Evolutionary conservation across 495 filamentous ascomycete species (phyloP), one percentile per base, ranked within the genome.

Genomic region (Evernia prunastri): DNA sequence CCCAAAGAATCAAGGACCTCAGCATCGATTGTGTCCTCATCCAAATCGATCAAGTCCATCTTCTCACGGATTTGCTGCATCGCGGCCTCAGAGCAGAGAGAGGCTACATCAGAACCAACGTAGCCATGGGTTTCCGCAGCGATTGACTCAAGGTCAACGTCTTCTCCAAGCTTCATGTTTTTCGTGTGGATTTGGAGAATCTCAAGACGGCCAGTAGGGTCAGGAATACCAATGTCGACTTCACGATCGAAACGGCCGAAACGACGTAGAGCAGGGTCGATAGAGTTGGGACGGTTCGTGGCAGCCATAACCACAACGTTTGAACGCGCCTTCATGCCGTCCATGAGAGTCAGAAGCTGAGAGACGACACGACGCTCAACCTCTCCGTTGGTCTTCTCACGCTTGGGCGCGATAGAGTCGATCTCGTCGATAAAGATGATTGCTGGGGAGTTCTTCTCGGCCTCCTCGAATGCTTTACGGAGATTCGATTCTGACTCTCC

Each of bases 1-100:
- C 94, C 94, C 51, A 98, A 86, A 36, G 94, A 96, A 78, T 98
- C 95, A 58, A 98, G 83, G 45, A 98, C 95, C 79, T 98, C 94
- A 58, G 94, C 95, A 73, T 98, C 94, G 65, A 98, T 97, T 57
- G 94, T 98, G 70, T 98, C 94, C 77, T 98, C 94, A 69, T 98
- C 95, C 47, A 98, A 86, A 76, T 98, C 94, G 68, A 98, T 98
- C 67, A 98, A 86, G 75, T 98, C 94, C 94, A 98, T 98, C 88
- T 98, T 98, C 81, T 98, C 94, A 79, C 94, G 91, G 74, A 98
- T 98, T 79, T 97, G 95, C 78, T 98, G 95, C 94, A 98, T 97
- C 63, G 94, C 94, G 75, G 95, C 94, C 77, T 98, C 94, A 15
- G 94, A 97, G 80, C 94, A 98, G 63, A 98, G 88, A n/a, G 94